phyloP scores from a whole-genome alignment of 108 stramenopile genomes.

The Cyclotella distinguenda region DNA sequence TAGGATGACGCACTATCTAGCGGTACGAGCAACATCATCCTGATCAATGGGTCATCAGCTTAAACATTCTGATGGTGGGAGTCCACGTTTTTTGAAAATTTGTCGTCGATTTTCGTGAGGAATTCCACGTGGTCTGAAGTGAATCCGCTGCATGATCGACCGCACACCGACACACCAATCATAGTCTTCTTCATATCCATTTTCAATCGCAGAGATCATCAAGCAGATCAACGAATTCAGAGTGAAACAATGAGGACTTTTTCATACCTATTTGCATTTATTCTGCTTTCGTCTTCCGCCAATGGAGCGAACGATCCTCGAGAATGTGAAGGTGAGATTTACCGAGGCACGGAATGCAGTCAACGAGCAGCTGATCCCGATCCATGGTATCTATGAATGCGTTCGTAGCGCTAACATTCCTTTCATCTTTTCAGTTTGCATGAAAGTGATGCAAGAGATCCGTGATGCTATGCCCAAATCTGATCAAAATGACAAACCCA shows the following conservation, averaged over 20 bases:
- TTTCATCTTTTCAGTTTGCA: slow-evolving; percentile 60
- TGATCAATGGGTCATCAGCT: neutral
- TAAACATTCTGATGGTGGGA: neutral
- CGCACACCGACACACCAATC: neutral
- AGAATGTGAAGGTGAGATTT: slow-evolving; percentile 41
- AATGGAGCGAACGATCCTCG: slow-evolving; percentile 41
- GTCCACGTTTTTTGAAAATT: neutral
- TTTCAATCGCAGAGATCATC: neutral
- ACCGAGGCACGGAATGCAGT: neutral
- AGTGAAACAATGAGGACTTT: slow-evolving; percentile 16
- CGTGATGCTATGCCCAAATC: slow-evolving; percentile 61
- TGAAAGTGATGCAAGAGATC: slow-evolving; percentile 89
- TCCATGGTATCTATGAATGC: neutral
- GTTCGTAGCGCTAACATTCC: neutral
- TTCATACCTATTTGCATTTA: slow-evolving; percentile 22
- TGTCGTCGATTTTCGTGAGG: neutral
- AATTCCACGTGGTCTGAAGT: slow-evolving; percentile 1
- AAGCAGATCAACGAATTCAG: neutral
- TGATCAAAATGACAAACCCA: slow-evolving; percentile 67
- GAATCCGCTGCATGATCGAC: neutral
- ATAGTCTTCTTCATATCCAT: neutral
- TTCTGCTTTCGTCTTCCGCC: slow-evolving; percentile 27
- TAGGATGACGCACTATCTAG: slow-evolving; percentile 2
- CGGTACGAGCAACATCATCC: neutral
- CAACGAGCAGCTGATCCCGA: neutral